Conservation (phyloP, 768 basidiomycete species). For the Lyophyllum decastes region DNA sequence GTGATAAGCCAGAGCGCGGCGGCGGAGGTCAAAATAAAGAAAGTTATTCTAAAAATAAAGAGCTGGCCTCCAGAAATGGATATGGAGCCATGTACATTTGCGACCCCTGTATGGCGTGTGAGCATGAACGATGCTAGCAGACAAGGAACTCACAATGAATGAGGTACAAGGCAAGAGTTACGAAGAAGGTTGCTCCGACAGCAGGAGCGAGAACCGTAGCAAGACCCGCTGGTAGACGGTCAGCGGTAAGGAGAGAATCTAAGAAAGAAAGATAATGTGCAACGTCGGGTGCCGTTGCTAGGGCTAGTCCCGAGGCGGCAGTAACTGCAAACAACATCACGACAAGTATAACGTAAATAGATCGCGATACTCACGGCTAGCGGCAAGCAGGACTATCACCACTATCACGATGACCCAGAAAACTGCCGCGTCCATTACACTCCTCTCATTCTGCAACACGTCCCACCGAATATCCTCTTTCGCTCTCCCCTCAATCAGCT, state of each 20-base stretch:
- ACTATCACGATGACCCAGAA: constrained; percentile 62
- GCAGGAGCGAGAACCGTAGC: constrained; percentile 72
- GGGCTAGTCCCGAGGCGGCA: constrained; percentile 65
- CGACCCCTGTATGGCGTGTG: constrained; percentile 41
- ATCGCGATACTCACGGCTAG: constrained; percentile 54
- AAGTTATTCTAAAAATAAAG: constrained; percentile 62
- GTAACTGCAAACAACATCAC: constrained; percentile 48
- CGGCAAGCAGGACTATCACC: constrained; percentile 51
- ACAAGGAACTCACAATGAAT: constrained; percentile 56
- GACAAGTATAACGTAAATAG: constrained; percentile 1
- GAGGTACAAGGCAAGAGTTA: constrained; percentile 48
- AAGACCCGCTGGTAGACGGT: constrained; percentile 59
- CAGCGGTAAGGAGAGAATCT: constrained; percentile 45
- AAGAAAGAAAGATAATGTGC: constrained; percentile 73
- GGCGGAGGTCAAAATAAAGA: constrained; percentile 55
- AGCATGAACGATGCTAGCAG: constrained; percentile 4
- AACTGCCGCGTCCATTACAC: constrained; percentile 41
- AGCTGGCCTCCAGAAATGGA: constrained; percentile 67
- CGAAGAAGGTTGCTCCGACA: constrained; percentile 59
- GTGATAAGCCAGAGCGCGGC: constrained; percentile 63
- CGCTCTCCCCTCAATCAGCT: constrained; percentile 76
- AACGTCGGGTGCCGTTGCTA: constrained; percentile 72
- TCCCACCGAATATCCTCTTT: constrained; percentile 87
- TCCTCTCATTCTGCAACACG: constrained; percentile 64
- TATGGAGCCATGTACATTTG: constrained; percentile 53